Evolutionary conservation across 1,284 basidiomycete species (phyloP).

Genomic region (Neonothopanus nambi): DNA sequence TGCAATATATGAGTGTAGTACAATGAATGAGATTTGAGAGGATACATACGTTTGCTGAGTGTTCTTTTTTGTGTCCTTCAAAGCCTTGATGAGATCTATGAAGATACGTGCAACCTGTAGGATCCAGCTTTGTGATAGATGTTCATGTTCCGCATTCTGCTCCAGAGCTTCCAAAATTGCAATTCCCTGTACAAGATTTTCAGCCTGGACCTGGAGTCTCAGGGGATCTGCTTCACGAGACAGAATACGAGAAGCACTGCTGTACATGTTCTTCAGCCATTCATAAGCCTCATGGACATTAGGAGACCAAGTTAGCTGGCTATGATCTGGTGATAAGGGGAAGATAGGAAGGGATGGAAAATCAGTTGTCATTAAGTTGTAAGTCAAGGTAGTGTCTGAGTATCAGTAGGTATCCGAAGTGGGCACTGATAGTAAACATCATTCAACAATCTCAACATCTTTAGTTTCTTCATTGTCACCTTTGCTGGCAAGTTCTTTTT

Average conservation of each 20-base stretch:
- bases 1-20: background rate
- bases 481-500: too few species aligned
- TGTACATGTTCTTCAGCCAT: background rate
- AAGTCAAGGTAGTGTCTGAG: too few species aligned
- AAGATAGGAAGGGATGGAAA: background rate
- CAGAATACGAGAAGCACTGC: slow-evolving; percentile 8
- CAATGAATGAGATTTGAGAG: too few species aligned
- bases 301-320: slow-evolving; percentile 1
- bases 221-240: slow-evolving; percentile 11
- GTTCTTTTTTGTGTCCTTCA: background rate
- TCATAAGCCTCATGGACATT: slow-evolving; percentile 4
- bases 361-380: too few species aligned
- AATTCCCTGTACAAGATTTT: slow-evolving; percentile 2
- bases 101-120: slow-evolving; percentile 3
- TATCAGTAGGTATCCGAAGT: too few species aligned
- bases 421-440: too few species aligned
- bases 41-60: background rate
- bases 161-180: slow-evolving; percentile 8
- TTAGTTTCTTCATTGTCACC: too few species aligned
- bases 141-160: slow-evolving; percentile 4
- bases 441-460: too few species aligned
- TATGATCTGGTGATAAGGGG: background rate
- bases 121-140: slow-evolving; percentile 13
- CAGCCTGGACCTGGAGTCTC: slow-evolving; percentile 2
- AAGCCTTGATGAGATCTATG: background rate